These are phyloP conservation scores for Ustulina deusta DNA, from an alignment of 2,329 filamentous ascomycete species.

Conservation along the genomic window DNA sequence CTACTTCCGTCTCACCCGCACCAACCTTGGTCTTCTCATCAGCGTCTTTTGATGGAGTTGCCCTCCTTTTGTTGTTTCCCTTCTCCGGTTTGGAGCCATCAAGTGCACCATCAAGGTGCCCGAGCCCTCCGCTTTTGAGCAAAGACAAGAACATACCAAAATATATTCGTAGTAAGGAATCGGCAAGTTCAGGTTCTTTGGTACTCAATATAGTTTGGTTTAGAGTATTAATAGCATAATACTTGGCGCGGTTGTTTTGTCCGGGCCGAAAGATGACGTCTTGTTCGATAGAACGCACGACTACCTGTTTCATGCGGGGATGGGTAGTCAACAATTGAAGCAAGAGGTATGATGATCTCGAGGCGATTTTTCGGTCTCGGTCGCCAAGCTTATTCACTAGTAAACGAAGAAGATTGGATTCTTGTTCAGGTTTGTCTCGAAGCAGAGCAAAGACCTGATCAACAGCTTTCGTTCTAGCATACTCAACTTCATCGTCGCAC, in stretches of 20 bases:
- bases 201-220: constrained; percentile 94
- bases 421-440: constrained; percentile 96
- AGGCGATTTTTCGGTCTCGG: constrained; percentile 94
- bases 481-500: constrained; percentile 96
- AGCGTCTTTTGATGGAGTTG: constrained; percentile 52
- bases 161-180: constrained; percentile 87
- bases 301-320: constrained; percentile 91
- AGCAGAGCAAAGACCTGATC: constrained; percentile 92
- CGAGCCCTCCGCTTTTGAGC: constrained; percentile 71
- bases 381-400: constrained; percentile 98
- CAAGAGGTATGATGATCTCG: constrained; percentile 91
- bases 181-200: constrained; percentile 84
- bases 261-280: constrained; percentile 89
- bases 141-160: constrained; percentile 88
- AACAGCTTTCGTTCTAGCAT: constrained; percentile 86
- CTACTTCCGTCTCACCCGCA: constrained; percentile 72
- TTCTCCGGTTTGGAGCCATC: constrained; percentile 52
- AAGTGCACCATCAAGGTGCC: constrained; percentile 55
- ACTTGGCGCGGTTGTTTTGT: constrained; percentile 89
- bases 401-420: constrained; percentile 89
- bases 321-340: constrained; percentile 90
- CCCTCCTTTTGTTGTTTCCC: constrained; percentile 62
- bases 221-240: constrained; percentile 95
- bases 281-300: constrained; percentile 86
- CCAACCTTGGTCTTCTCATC: constrained; percentile 51